These are phyloP conservation scores for Phyllostachys edulis DNA, from an alignment of 176 grass and related monocot genomes.

Conservation along the genomic window DNA sequence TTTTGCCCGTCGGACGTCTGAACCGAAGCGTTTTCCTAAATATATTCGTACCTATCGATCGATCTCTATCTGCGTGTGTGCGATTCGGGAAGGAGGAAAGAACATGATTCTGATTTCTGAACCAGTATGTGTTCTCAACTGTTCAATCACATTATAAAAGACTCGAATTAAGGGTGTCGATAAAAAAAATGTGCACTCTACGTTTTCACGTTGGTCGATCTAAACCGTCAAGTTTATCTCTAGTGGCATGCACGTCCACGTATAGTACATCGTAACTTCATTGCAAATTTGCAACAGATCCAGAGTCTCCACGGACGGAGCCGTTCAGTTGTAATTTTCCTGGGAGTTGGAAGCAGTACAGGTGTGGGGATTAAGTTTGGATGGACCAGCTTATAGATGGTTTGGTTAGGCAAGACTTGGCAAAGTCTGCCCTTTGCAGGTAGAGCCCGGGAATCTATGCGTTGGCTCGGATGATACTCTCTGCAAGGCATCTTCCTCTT, in stretches of 20 bases:
- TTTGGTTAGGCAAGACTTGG: neutral
- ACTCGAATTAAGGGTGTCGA: neutral
- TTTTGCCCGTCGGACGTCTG: no score
- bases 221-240: neutral
- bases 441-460: neutral
- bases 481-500: conserved; percentile 16
- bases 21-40: no score
- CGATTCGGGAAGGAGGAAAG: neutral
- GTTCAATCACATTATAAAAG: no score
- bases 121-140: neutral
- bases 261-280: neutral
- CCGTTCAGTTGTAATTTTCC: neutral
- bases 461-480: neutral
- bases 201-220: neutral
- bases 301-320: neutral
- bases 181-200: neutral
- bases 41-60: neutral
- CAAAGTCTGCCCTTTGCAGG: neutral
- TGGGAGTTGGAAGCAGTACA: neutral
- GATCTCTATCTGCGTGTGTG: neutral
- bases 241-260: neutral
- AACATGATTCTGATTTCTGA: neutral
- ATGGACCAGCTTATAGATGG: neutral
- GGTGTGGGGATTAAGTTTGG: neutral
- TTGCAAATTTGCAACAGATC: neutral